Percentiles rank a stretch among this genome's conserved stretches.
These are phyloP conservation scores for Herpetomonas samuelpessoai DNA, from an alignment of 208 protist genomes.

Conservation along the genomic window DNA sequence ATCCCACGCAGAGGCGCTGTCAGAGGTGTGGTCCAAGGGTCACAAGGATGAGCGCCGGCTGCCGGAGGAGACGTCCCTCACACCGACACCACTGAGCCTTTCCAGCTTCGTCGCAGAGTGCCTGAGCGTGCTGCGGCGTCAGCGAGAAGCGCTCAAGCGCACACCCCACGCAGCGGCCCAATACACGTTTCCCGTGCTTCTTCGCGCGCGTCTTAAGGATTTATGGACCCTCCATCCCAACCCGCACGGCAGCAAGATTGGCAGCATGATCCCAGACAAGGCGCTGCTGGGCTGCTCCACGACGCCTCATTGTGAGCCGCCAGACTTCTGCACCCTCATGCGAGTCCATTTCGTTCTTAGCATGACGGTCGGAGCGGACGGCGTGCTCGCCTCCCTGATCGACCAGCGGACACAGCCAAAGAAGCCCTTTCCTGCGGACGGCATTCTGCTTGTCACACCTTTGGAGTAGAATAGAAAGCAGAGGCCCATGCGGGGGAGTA, in stretches of 20 bases:
- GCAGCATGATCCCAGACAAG: slow-evolving; percentile 19
- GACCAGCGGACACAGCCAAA: no score
- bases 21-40: neutral
- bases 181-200: neutral
- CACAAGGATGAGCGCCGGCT: no score
- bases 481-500: no score
- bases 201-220: neutral
- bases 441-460: no score
- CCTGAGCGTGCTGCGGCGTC: neutral
- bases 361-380: slow-evolving; percentile 7
- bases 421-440: no score
- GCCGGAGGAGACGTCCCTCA: no score
- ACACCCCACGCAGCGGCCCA: neutral
- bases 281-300: slow-evolving; percentile 43
- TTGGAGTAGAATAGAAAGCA: no score
- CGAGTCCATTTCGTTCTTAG: slow-evolving; percentile 16
- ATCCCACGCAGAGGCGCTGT: neutral
- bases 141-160: neutral
- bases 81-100: neutral
- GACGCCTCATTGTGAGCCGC: slow-evolving; percentile 68
- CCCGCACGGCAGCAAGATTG: neutral
- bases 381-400: slow-evolving; percentile 32
- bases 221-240: slow-evolving; percentile 9
- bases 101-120: neutral
- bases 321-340: slow-evolving; percentile 31